phyloP scores from a whole-genome alignment of 345 rosid species.

The Anastatica hierochuntica region DNA sequence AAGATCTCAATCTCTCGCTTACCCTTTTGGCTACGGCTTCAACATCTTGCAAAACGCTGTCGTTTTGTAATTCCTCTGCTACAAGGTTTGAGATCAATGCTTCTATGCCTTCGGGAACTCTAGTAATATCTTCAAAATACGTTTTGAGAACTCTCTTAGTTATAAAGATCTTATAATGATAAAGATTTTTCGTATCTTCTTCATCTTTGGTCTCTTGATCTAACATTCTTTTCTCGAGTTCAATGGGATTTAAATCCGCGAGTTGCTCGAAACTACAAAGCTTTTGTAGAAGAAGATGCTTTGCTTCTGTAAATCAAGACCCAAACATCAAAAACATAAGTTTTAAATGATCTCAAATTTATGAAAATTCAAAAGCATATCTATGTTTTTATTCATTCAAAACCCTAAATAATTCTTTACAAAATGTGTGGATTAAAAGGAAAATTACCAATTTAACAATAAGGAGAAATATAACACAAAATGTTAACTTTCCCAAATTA shows the following conservation, averaged over 20 bases:
- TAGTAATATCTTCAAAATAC: slow-evolving; percentile 21
- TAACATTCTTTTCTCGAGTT: slow-evolving; percentile 62
- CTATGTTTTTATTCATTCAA: too few species aligned
- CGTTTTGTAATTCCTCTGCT: slow-evolving; percentile 39
- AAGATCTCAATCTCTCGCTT: too few species aligned
- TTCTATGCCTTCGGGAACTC: slow-evolving; percentile 42
- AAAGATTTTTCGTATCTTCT: slow-evolving; percentile 20
- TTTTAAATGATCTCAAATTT: too few species aligned
- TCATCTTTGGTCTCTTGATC: too few species aligned
- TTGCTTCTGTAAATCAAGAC: slow-evolving; percentile 45
- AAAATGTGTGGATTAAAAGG: too few species aligned
- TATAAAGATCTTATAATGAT: slow-evolving; percentile 11
- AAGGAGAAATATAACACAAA: too few species aligned
- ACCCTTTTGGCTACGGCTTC: slow-evolving; percentile 11
- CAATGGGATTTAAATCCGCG: slow-evolving; percentile 66
- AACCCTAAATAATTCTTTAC: too few species aligned
- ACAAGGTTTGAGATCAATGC: slow-evolving; percentile 53
- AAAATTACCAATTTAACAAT: too few species aligned
- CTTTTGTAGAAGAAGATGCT: slow-evolving; percentile 62
- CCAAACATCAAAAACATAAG: too few species aligned
- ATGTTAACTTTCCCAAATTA: too few species aligned
- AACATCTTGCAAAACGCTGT: background rate
- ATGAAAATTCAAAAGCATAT: too few species aligned
- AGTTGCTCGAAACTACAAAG: slow-evolving; percentile 72
- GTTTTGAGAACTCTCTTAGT: slow-evolving; percentile 20